Evolutionary conservation across 1,139 yeast genomes (phyloP), one percentile per base, ranked within the genome.

Genomic region (Saccharomyces uvarum): DNA sequence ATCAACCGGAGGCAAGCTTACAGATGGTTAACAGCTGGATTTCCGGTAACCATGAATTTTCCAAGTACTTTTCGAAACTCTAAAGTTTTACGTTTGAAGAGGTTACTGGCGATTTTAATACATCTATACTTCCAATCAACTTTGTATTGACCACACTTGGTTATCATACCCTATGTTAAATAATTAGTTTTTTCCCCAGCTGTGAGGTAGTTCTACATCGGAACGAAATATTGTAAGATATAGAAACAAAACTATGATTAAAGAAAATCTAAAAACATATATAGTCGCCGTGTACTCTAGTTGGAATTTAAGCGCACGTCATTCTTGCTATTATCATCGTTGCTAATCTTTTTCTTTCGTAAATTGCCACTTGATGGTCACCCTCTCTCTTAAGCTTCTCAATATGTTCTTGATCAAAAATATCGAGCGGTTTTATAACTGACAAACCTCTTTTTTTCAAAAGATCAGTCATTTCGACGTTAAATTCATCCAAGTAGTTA

Each of bases 11-110:
- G 68, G 77, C 79, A 61, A 74, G 95, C 3, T 77, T 86, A 60
- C 88, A 81, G 56, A 83, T 89, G 88, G 79, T 89, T 57, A 86
- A 86, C 75, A 76, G 84, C 67, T 89, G 96, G 96, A 70, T 87
- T 38, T 38, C 44, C 11, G 44, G 44, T 38, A 38, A 38, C 13
- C 44, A 13, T 38, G 44, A 11, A 19, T 38, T 38, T 32, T 38
- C 19, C 24, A 2, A 19, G 26, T 11, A 6, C 11, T 38, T 14
- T 38, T 19, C n/a, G 3, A 4, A 24, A 24, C 26, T 24, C 7
- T 24, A 24, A 24, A 24, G 26, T 24, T 5, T 24, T 4, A 24
- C 1, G n/a, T 24, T 9, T 38, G 24, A 11, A 16, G 4, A 24
- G 26, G 26, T 24, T 24, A 1, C 26, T 24, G 1, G 7, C 26